These are phyloP conservation scores for Mucor plumbeus DNA, from an alignment of 371 early-diverging fungal species.

Conservation along the genomic window DNA sequence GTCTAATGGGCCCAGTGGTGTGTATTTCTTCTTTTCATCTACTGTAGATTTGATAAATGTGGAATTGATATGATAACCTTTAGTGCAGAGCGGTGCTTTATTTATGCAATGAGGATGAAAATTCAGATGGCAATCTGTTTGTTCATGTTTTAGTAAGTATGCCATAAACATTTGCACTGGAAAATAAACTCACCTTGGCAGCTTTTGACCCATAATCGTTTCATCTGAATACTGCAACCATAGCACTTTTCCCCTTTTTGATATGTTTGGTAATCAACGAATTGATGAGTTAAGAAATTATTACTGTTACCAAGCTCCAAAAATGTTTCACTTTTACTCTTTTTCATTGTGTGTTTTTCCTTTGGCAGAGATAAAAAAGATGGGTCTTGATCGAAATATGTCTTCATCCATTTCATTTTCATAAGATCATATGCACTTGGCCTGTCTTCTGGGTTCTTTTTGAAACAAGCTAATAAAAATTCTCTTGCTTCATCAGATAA, in stretches of 20 bases:
- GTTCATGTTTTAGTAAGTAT: background rate
- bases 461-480: slow-evolving; percentile 82
- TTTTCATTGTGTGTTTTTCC: slow-evolving; percentile 1
- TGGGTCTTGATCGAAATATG: slow-evolving; percentile 9
- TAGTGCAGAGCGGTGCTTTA: slow-evolving; percentile 4
- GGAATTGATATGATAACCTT: background rate
- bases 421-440: slow-evolving; percentile 72
- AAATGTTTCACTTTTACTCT: slow-evolving; percentile 14
- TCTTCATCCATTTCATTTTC: slow-evolving; percentile 63
- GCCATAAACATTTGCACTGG: background rate
- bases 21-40: background rate
- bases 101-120: slow-evolving; percentile 10
- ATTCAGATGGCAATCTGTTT: slow-evolving; percentile 13
- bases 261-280: slow-evolving; percentile 9
- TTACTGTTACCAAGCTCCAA: background rate
- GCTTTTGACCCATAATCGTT: slow-evolving; percentile 7
- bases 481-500: slow-evolving; percentile 75
- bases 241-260: slow-evolving; percentile 11
- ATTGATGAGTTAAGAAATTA: slow-evolving; percentile 3
- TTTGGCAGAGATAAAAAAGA: background rate
- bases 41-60: background rate
- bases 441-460: slow-evolving; percentile 74
- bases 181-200: slow-evolving; percentile 14
- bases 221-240: slow-evolving; percentile 14
- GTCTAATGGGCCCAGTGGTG: slow-evolving; percentile 4